Percentiles rank a stretch among this genome's conserved stretches.
These are phyloP conservation scores for Aspergillus alliaceus DNA, from an alignment of 2,329 filamentous ascomycete species.

Conservation along the genomic window DNA sequence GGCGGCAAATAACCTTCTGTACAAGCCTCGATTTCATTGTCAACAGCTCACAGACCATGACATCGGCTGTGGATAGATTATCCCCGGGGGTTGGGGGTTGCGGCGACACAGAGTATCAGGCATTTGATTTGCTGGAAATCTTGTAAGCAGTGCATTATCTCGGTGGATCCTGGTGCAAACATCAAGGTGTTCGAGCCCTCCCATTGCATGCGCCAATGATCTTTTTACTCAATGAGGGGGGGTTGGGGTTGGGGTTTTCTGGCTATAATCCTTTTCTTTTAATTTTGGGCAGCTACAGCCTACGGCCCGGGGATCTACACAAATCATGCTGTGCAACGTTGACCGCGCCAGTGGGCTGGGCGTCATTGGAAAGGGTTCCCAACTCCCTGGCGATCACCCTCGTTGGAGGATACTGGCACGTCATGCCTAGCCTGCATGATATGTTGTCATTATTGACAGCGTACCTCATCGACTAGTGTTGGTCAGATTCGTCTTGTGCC, in stretches of 20 bases:
- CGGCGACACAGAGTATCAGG: conserved; percentile 13
- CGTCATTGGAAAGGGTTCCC: conserved; percentile 11
- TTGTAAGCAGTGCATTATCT: conserved; percentile 18
- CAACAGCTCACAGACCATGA: conserved; percentile 8
- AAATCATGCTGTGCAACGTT: conserved; percentile 24
- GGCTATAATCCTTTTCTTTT: neutral
- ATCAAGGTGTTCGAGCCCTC: conserved; percentile 16
- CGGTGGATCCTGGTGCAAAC: conserved; percentile 19
- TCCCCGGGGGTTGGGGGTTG: conserved; percentile 5
- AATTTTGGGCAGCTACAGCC: conserved; percentile 24
- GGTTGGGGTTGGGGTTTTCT: too few species aligned
- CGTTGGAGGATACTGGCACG: conserved; percentile 15
- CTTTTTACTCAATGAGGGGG: too few species aligned
- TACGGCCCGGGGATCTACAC: conserved; percentile 14
- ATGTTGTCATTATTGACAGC: conserved; percentile 10
- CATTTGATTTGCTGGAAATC: conserved; percentile 17
- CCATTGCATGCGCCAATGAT: conserved; percentile 10
- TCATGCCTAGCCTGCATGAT: conserved; percentile 19
- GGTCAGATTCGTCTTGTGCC: conserved; percentile 7
- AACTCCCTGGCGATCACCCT: conserved; percentile 11
- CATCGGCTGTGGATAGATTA: conserved; percentile 15
- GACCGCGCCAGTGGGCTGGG: conserved; percentile 14
- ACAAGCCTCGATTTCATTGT: conserved; percentile 8
- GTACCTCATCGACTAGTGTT: conserved; percentile 6
- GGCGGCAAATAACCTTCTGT: conserved; percentile 4